These are phyloP conservation scores for Ochetophila trinervis DNA, from an alignment of 306 rosid genomes.

Conservation along the genomic window DNA sequence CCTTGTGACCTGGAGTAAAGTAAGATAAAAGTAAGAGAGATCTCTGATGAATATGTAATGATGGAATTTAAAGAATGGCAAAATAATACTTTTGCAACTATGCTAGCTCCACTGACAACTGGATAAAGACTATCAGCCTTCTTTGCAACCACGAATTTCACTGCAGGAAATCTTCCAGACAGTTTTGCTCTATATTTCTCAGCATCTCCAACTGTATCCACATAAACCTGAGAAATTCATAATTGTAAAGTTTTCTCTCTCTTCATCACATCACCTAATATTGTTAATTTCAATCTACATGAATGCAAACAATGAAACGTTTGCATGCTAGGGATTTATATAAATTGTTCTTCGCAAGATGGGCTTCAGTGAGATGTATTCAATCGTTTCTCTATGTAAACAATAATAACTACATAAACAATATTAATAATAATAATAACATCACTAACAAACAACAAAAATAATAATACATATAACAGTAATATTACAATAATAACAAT, in stretches of 20 bases:
- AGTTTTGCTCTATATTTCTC: constrained; percentile 71
- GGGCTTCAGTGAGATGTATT: neutral
- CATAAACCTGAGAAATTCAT: constrained; percentile 59
- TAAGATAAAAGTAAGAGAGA: constrained; percentile 3
- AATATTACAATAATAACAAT: neutral
- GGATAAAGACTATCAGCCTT: constrained; percentile 98
- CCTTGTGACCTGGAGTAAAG: constrained; percentile 68
- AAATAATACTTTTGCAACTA: constrained; percentile 74
- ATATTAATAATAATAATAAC: too few relatives aligned
- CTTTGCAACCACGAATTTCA: constrained; percentile 92
- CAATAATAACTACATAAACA: too few relatives aligned
- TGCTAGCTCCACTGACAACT: constrained; percentile 97
- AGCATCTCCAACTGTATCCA: constrained; percentile 93
- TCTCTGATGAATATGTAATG: neutral
- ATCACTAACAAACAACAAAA: too few relatives aligned
- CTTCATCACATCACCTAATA: constrained; percentile 11
- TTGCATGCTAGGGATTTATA: neutral
- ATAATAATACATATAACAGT: too few relatives aligned
- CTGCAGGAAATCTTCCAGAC: constrained; percentile 59
- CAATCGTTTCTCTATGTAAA: too few relatives aligned
- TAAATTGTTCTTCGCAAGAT: neutral
- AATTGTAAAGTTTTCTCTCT: constrained; percentile 1
- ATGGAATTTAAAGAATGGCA: neutral
- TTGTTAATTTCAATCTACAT: neutral
- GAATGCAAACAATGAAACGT: neutral